Evolutionary conservation across 257 asterid species (phyloP), one percentile per base, ranked within the genome.

Genomic region (Jaltomata sinuosa): DNA sequence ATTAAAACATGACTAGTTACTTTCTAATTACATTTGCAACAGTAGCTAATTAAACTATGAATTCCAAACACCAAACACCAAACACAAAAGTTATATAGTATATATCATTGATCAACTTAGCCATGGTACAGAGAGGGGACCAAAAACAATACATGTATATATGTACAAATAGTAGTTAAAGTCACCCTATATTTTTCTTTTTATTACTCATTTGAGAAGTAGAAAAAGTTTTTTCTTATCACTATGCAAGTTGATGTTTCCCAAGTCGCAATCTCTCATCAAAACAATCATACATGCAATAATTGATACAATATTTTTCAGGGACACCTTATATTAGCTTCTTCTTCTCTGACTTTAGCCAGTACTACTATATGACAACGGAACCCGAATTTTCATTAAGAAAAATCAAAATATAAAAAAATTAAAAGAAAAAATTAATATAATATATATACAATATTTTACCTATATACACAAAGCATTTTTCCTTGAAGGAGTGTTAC

Each of bases 271-370:
- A 64, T 86, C 84, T 86, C 85, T 83, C 87, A 86, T 86, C 87
- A 71, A 85, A 49, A 65, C 81, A 88, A 89, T 88, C 86, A 84
- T 83, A 77, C 88, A 18, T 69, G 69, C 71, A 91, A 89, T 91
- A 83, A 90, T 88, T 91, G 87, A 79, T 62, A 8, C 22, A 9
- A 15, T 45, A n/a, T 45, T 25, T 42, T 76, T 76, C 36, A 11
- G 81, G 42, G 32, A 71, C 79, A 71, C 32, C 79, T 76, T 47
- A 9, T 47, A 27, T 25, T 47, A 16, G 61, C 42, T 45, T 22
- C 59, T 45, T 74, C 79, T 47, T 74, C 36, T n/a, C 40, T 80
- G 74, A 45, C 16, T 25, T 74, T 45, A 45, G 81, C 38, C 38
- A 36, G 36, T 80, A 55, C 36, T 34, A 32, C 32, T 55, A 38